Percentiles rank a stretch among this genome's conserved stretches.
Evolutionary conservation across 1,284 basidiomycete genomes (phyloP).

Genomic region (Naganishia cerealis): DNA sequence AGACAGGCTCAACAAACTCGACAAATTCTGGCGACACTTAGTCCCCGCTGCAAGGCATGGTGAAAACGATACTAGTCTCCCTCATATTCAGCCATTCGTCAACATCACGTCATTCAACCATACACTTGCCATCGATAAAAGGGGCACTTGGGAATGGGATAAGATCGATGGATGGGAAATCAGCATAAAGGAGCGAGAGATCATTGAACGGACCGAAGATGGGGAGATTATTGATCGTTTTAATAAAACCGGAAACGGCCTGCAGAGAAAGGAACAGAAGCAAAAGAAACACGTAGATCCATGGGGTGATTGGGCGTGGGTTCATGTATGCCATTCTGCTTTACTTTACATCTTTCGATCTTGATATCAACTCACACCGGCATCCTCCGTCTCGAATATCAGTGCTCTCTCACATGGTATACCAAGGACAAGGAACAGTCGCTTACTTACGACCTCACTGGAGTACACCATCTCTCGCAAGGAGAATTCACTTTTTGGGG

Average conservation of each 20-base stretch:
- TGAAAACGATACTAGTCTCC: background rate
- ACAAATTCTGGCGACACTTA: conserved; percentile 10
- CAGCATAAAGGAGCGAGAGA: conserved; percentile 47
- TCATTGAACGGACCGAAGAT: conserved; percentile 29
- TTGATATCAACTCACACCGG: background rate
- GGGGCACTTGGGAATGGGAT: conserved; percentile 48
- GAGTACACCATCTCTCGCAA: conserved; percentile 72
- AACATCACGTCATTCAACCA: conserved; percentile 41
- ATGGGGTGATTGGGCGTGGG: conserved; percentile 45
- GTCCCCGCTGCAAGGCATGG: background rate
- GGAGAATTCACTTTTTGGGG: conserved; percentile 76
- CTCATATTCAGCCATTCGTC: conserved; percentile 6
- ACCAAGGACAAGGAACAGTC: conserved; percentile 29
- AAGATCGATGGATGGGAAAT: conserved; percentile 43
- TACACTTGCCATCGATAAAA: conserved; percentile 42
- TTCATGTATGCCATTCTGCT: conserved; percentile 34
- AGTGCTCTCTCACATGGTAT: conserved; percentile 25
- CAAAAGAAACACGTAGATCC: background rate
- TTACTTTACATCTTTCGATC: background rate
- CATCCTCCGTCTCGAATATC: background rate
- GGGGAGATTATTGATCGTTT: conserved; percentile 7
- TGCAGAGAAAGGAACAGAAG: background rate
- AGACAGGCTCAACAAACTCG: background rate
- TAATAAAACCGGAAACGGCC: background rate
- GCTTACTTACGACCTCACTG: conserved; percentile 54